Base-by-base conservation (phyloP, 2,329 filamentous ascomycete species). In the Pyrenochaeta sp. region DNA sequence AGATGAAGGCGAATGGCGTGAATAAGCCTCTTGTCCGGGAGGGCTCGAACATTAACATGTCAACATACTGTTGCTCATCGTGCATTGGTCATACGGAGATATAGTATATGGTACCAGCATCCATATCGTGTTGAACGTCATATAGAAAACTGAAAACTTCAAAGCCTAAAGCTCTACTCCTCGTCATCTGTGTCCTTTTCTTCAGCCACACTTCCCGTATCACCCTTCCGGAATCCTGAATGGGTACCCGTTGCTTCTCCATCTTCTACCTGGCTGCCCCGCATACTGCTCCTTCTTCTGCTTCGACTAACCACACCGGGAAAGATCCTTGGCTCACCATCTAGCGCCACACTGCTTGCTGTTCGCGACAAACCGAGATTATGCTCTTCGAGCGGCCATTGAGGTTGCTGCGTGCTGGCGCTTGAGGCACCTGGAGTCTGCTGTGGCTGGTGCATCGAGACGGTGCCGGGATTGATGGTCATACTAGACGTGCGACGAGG, bases 261-360 rank as follows among this genome's bases (percentile, higher is more conserved):
- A 14, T 71, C 66, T 12, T 65, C 65, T 5, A 60, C 45, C 44
- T 51, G 51, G 20, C 63, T 60, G 6, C 57, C 60, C 42, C 68
- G 57, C 20, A 68, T 56, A 52, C 69, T 70, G 36, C 75, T 74
- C 51, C 72, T 72, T 36, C 76, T 70, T 17, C 78, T 68, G 31
- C 75, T 71, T 45, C 78, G 75, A 45, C 77, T 79, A 10, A 92
- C 82, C 29, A 92, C 83, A 0, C 90, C 90, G 0, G 90, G 90
- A 60, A 91, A 90, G 58, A 91, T 86, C 58, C 82, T 83, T 10
- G 89, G 90, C 71, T 91, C 89, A 43, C 82, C 85, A 23, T 76
- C 74, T 21, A 79, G 57, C 6, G 67, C 60, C 7, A 69, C 54
- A 11, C 55, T 61, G 41, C 69, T 71, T 14, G 64, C 55, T 3